phyloP scores from a whole-genome alignment of 371 early-diverging fungal genomes.

The Mortierella polycephala region DNA sequence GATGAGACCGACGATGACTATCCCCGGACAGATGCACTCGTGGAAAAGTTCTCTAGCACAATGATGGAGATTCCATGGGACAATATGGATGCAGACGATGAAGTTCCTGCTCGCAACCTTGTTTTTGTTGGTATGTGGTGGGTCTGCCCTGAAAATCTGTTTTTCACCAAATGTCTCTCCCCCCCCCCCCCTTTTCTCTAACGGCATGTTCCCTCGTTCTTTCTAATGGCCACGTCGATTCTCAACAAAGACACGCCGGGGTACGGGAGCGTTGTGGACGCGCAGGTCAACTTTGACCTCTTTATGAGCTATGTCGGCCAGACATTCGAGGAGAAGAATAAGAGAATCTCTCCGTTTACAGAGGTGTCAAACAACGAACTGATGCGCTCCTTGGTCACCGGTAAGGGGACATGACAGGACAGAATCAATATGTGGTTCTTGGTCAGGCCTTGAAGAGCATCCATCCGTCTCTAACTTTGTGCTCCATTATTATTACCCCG shows the following conservation, averaged over 20 bases:
- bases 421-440: too few species aligned
- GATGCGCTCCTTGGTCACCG: constrained; percentile 53
- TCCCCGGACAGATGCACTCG: constrained; percentile 38
- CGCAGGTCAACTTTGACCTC: constrained; percentile 45
- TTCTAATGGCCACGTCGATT: neutral
- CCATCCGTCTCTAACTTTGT: neutral
- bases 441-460: too few species aligned
- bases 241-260: constrained; percentile 41
- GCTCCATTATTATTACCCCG: neutral
- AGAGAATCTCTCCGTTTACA: constrained; percentile 44
- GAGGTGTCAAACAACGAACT: constrained; percentile 51
- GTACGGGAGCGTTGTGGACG: constrained; percentile 52
- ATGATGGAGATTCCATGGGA: constrained; percentile 50
- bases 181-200: neutral
- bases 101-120: constrained; percentile 55
- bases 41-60: constrained; percentile 56
- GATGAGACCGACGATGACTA: constrained; percentile 39
- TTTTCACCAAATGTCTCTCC: neutral
- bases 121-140: constrained; percentile 53
- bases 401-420: constrained; percentile 7
- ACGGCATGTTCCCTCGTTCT: neutral
- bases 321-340: constrained; percentile 53
- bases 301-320: constrained; percentile 42
- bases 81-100: constrained; percentile 57
- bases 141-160: neutral